A percentile compares a stretch with the other conserved stretches of the same genome.
phyloP scores from a whole-genome alignment of 371 early-diverging fungal species.

The Mycotypha africana region DNA sequence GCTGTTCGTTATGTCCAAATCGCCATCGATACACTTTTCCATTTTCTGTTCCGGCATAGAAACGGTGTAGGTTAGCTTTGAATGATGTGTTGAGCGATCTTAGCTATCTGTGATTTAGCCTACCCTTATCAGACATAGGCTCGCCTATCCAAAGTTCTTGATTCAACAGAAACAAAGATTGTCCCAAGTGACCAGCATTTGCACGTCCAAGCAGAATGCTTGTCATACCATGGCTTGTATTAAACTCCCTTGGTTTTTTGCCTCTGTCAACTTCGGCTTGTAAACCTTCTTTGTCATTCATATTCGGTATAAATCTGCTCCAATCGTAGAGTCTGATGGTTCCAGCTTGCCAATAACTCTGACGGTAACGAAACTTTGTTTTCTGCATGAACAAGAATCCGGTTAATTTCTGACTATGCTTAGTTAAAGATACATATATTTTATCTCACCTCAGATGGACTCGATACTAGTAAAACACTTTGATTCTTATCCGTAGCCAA shows the following conservation, averaged over 20 bases:
- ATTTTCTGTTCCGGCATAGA: conserved; percentile 15
- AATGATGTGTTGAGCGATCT: too few species aligned
- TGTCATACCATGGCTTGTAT: conserved; percentile 14
- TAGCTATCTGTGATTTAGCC: too few species aligned
- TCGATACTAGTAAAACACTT: conserved; percentile 20
- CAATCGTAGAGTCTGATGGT: conserved; percentile 31
- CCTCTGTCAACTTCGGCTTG: too few species aligned
- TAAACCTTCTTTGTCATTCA: too few species aligned
- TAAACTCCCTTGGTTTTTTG: not conserved
- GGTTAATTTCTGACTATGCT: too few species aligned
- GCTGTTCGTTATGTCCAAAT: not conserved
- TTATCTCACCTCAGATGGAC: conserved; percentile 29
- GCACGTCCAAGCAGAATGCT: conserved; percentile 21
- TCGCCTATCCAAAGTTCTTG: conserved; percentile 39
- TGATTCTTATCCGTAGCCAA: conserved; percentile 3
- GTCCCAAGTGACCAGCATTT: conserved; percentile 40
- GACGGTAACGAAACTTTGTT: too few species aligned
- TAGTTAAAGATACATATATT: too few species aligned
- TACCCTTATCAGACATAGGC: conserved; percentile 41
- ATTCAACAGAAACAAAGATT: conserved; percentile 20
- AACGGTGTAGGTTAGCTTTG: not conserved
- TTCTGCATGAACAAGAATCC: too few species aligned
- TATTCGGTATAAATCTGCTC: not conserved
- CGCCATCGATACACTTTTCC: conserved; percentile 34
- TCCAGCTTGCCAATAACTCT: conserved; percentile 49